Base-by-base conservation (phyloP, 148 eudicot species). In the Rhododendron vialii region DNA sequence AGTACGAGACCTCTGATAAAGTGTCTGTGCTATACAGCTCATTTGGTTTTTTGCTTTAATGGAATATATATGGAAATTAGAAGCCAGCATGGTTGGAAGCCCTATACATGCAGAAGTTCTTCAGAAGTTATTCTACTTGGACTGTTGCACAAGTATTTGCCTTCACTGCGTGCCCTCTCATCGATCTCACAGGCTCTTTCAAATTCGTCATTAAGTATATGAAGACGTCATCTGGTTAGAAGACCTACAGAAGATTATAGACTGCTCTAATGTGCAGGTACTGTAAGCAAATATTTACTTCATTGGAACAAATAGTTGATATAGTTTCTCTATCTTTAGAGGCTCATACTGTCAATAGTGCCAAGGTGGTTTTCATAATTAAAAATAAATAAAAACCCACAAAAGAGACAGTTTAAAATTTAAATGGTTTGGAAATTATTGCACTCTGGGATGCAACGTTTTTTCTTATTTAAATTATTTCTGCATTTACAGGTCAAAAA, bases 71-170 rank as follows among this genome's bases (percentile, higher is more conserved):
- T 95, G 98, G 97, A 87, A 81, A 80, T 88, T 90, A 91, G 85
- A 95, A 94, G 89, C 98, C 99, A 80, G 94, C 93, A 89, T 95
- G 99, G 98, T 90, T 97, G 89, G 94, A 97, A 78, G 96, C 99
- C 12, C 93, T 97, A 1, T 97, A 92, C 85, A 77, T 69, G 24
- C 87, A 97, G 82, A 95, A 91, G 81, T 97, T 95, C 91, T 97
- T 97, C 78, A 89, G 91, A 97, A 95, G 79, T 91, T 97, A 45
- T 91, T 91, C 65, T 97, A 98, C 88, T 89, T 97, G 84, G 99
- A 35, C 90, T 97, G 99, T 82, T 95, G 98, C 88, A 88, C 90
- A 0, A 97, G 98, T 81, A 93, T 95, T 80, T 97, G 99, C 82
- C 99, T 98, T 24, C 99, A 97, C 47, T 97, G 98, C 83, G 88